Evolutionary conservation across 1,139 yeast species (phyloP).

Genomic region (Nakaseomyces sp.): DNA sequence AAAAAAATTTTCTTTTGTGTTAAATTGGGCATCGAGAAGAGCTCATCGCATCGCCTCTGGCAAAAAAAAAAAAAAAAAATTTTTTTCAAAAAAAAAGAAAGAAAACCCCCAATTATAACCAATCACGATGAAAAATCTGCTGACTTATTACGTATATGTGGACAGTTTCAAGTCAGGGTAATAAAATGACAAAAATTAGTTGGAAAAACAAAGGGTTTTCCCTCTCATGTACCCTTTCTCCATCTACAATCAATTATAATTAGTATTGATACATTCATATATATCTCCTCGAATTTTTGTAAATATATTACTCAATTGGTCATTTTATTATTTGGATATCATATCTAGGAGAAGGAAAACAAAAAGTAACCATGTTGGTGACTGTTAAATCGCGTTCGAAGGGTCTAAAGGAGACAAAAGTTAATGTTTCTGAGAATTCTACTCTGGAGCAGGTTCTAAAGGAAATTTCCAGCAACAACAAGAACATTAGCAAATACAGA

Average conservation of each 20-base stretch:
- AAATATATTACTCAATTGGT: too few species aligned
- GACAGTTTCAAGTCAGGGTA: background rate
- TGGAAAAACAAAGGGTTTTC: too few species aligned
- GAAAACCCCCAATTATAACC: background rate
- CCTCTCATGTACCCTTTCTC: too few species aligned
- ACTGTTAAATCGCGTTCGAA: conserved; percentile 46
- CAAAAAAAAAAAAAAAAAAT: background rate
- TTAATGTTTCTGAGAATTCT: conserved; percentile 33
- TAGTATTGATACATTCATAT: too few species aligned
- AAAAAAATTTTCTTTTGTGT: conserved; percentile 5
- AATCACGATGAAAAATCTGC: background rate
- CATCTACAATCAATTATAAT: too few species aligned
- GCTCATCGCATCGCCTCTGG: background rate
- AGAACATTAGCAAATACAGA: conserved; percentile 37
- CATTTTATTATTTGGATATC: too few species aligned
- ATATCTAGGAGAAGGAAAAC: background rate
- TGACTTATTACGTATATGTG: background rate
- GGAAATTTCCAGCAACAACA: conserved; percentile 40
- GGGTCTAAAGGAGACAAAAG: conserved; percentile 36
- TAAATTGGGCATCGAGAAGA: background rate
- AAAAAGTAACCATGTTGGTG: conserved; percentile 35
- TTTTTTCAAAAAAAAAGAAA: conserved; percentile 2
- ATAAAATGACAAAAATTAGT: too few species aligned
- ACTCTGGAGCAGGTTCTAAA: conserved; percentile 32
- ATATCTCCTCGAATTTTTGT: too few species aligned